These are phyloP conservation scores for Comarum palustre DNA, from an alignment of 306 rosid genomes.

Conservation along the genomic window DNA sequence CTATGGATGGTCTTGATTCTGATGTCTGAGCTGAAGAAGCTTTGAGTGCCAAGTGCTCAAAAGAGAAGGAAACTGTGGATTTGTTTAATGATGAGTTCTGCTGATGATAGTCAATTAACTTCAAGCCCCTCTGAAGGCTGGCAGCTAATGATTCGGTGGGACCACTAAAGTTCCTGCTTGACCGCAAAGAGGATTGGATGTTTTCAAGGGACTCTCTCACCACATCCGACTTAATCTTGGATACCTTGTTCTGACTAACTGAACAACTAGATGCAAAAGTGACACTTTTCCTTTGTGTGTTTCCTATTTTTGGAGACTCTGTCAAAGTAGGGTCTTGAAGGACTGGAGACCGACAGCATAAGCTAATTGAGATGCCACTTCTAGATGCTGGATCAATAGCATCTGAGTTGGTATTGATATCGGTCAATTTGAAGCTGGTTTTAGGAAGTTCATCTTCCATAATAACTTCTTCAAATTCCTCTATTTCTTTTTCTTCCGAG, in stretches of 20 bases:
- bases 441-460: slow-evolving; percentile 38
- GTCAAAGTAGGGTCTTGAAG: slow-evolving; percentile 73
- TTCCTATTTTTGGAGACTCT: slow-evolving; percentile 88
- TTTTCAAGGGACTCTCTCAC: slow-evolving; percentile 50
- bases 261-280: slow-evolving; percentile 56
- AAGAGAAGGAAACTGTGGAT: slow-evolving; percentile 78
- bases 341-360: slow-evolving; percentile 46
- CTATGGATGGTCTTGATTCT: slow-evolving; percentile 35
- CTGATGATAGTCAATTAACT: slow-evolving; percentile 85
- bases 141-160: slow-evolving; percentile 88
- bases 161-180: slow-evolving; percentile 60
- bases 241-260: slow-evolving; percentile 44
- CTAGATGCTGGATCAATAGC: slow-evolving; percentile 43
- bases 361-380: slow-evolving; percentile 65
- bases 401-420: slow-evolving; percentile 35
- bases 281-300: slow-evolving; percentile 61
- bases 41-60: slow-evolving; percentile 60
- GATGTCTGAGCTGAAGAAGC: slow-evolving; percentile 41
- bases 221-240: slow-evolving; percentile 43
- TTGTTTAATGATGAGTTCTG: slow-evolving; percentile 60
- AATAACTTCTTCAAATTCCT: slow-evolving; percentile 49
- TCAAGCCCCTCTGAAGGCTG: slow-evolving; percentile 90
- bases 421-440: slow-evolving; percentile 38
- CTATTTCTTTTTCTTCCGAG: slow-evolving; percentile 47
- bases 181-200: slow-evolving; percentile 50